A percentile compares a stretch with the other conserved stretches of the same genome.
phyloP scores from a whole-genome alignment of 108 stramenopile species.

The Discostella pseudostelligera region DNA sequence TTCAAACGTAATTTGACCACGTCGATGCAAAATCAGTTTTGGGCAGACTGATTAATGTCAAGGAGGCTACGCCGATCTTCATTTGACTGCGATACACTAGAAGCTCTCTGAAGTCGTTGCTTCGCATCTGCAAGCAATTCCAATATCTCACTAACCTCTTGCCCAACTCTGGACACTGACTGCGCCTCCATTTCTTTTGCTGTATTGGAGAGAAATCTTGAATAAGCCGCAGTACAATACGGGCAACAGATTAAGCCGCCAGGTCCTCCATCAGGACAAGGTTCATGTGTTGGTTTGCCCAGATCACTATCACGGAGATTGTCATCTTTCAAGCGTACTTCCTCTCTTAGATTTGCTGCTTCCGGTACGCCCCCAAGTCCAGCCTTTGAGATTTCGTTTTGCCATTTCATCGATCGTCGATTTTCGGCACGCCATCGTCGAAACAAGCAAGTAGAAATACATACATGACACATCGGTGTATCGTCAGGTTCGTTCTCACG shows the following conservation, averaged over 20 bases:
- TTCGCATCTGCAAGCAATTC: constrained; percentile 78
- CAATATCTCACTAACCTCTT: constrained; percentile 65
- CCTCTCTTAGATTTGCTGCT: constrained; percentile 41
- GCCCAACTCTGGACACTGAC: constrained; percentile 60
- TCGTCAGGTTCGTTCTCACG: constrained; percentile 75
- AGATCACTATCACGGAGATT: constrained; percentile 13
- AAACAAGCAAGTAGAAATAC: constrained; percentile 45
- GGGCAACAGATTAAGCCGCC: constrained; percentile 83
- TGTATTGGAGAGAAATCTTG: constrained; percentile 43
- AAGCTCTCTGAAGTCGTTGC: constrained; percentile 49
- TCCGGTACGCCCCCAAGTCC: constrained; percentile 25
- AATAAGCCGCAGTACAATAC: constrained; percentile 62
- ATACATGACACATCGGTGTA: constrained; percentile 74
- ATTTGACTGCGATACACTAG: constrained; percentile 58
- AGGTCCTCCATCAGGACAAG: constrained; percentile 82
- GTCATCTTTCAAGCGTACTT: constrained; percentile 24
- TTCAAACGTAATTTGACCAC: too few relatives aligned
- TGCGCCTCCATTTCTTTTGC: constrained; percentile 67
- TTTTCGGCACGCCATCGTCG: constrained; percentile 70
- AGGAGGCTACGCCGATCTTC: constrained; percentile 49
- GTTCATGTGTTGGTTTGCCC: constrained; percentile 27
- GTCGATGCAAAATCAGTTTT: too few relatives aligned
- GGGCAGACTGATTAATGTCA: constrained; percentile 20
- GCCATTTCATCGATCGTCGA: constrained; percentile 60
- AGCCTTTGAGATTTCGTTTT: constrained; percentile 44